Base-by-base conservation (phyloP, 1,284 basidiomycete genomes). In the Bondarzewia mesenterica region DNA sequence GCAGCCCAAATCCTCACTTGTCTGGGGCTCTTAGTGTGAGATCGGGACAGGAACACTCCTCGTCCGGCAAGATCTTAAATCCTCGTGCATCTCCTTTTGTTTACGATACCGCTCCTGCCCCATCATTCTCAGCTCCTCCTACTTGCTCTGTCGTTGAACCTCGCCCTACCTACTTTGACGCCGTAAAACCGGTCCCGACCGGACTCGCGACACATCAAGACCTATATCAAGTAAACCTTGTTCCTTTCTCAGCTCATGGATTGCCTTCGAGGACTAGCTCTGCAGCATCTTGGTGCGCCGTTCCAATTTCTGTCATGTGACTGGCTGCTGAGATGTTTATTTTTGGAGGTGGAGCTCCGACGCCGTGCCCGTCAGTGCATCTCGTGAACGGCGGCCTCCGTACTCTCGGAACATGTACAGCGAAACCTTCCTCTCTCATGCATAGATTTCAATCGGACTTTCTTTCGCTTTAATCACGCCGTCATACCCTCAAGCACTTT, bases 71-170 rank as follows among this genome's bases (percentile, higher is more conserved):
- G 41, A 8, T 27, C 18, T 25, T 42, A 14, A 68, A 66, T 42
- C 64, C 66, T 50, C 57, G 56, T 44, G 66, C 66, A 35, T 52
- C 65, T 25, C 65, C 64, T 14, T 69, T 69, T 50, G 49, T 60
- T 27, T 47, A 32, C 10, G 46, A 46, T 23, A 32, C 27, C 16
- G 14, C 45, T 21, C 35, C 20, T 18, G n/a, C 47, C 0, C 22
- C 32, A 7, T 29, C 36, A n/a, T 16, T 35, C 32, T 56, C 55
- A 44, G 55, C 55, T 22, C 54, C 55, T 25, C 49, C 55, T 5
- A 55, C 54, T 36, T 55, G 51, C 50, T 14, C 26, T 20, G 25
- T 50, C 39, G 42, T 44, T 18, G 44, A 41, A 16, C 14, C 36
- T 10, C 46, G 42, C n/a, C 26, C 21, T 8, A 54, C 55, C 35